A percentile compares a stretch with the other conserved stretches of the same genome.
phyloP scores from a whole-genome alignment of 2,329 filamentous ascomycete species.

The Hirsutella rhossiliensis region DNA sequence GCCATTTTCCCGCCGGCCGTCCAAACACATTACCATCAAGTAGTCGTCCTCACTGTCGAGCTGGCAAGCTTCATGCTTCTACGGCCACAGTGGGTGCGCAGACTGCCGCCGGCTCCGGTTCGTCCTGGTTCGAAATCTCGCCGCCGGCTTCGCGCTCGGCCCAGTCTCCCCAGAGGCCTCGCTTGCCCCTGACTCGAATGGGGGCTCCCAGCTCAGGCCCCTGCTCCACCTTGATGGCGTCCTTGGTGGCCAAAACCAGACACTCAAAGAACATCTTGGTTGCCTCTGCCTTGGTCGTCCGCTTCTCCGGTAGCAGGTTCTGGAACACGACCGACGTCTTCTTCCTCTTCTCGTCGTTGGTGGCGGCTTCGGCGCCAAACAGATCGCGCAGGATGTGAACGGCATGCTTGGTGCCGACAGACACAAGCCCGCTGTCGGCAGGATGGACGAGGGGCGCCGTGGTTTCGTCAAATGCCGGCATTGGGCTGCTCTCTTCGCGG shows the following conservation, averaged over 20 bases:
- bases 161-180: conserved; percentile 95
- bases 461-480: conserved; percentile 67
- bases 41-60: background rate
- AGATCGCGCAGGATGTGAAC: conserved; percentile 87
- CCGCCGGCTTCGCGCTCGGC: conserved; percentile 65
- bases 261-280: conserved; percentile 99
- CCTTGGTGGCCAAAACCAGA: conserved; percentile 90
- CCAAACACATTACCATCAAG: conserved; percentile 2
- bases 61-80: conserved; percentile 17
- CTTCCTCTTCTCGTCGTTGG: conserved; percentile 59
- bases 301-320: conserved; percentile 71
- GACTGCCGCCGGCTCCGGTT: conserved; percentile 23
- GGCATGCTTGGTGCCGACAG: conserved; percentile 84
- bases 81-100: conserved; percentile 22
- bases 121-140: conserved; percentile 42
- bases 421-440: conserved; percentile 75
- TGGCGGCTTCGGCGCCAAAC: conserved; percentile 63
- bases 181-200: conserved; percentile 79
- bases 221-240: conserved; percentile 95
- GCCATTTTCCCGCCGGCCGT: conserved; percentile 7
- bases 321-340: conserved; percentile 77
- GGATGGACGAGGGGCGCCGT: conserved; percentile 66
- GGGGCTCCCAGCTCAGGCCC: conserved; percentile 61
- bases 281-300: conserved; percentile 76
- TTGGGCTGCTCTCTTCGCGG: conserved; percentile 29